A percentile compares a stretch with the other conserved stretches of the same genome.
phyloP scores from a whole-genome alignment of 768 basidiomycete genomes.

The Crassisporium funariophilum region DNA sequence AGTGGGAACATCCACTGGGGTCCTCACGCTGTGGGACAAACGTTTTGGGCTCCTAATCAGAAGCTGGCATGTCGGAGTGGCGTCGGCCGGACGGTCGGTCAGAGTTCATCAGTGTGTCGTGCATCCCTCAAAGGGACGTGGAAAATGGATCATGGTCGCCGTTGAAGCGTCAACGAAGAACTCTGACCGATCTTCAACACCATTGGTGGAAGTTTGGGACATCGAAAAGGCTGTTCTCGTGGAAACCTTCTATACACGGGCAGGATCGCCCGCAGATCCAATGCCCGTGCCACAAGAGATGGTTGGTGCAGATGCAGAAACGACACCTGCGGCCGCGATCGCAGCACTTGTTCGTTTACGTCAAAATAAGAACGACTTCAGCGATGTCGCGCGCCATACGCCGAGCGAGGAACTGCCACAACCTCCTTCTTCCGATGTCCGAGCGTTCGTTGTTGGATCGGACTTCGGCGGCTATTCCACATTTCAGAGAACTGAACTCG shows the following conservation, averaged over 20 bases:
- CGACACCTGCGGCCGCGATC: constrained; percentile 71
- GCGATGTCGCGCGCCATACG: constrained; percentile 17
- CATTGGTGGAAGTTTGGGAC: constrained; percentile 89
- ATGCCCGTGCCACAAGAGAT: constrained; percentile 56
- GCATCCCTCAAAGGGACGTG: constrained; percentile 86
- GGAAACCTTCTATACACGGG: constrained; percentile 74
- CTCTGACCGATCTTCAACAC: constrained; percentile 44
- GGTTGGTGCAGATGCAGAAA: constrained; percentile 56
- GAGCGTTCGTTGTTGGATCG: constrained; percentile 67
- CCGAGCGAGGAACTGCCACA: constrained; percentile 26
- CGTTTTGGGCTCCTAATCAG: constrained; percentile 89
- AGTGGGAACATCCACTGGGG: constrained; percentile 83
- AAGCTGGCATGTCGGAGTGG: constrained; percentile 78
- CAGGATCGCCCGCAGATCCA: constrained; percentile 47
- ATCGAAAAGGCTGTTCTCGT: constrained; percentile 80
- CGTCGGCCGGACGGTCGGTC: constrained; percentile 50
- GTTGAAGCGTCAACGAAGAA: constrained; percentile 55
- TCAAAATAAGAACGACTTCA: constrained; percentile 34
- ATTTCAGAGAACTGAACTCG: constrained; percentile 53
- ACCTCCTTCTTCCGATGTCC: constrained; percentile 62
- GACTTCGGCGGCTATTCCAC: constrained; percentile 77
- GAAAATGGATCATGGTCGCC: constrained; percentile 89
- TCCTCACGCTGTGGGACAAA: constrained; percentile 91
- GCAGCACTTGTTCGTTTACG: constrained; percentile 77
- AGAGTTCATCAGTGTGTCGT: constrained; percentile 75